Base-by-base conservation (phyloP, 2,329 filamentous ascomycete genomes). In the Teratosphaeria zuluensis region DNA sequence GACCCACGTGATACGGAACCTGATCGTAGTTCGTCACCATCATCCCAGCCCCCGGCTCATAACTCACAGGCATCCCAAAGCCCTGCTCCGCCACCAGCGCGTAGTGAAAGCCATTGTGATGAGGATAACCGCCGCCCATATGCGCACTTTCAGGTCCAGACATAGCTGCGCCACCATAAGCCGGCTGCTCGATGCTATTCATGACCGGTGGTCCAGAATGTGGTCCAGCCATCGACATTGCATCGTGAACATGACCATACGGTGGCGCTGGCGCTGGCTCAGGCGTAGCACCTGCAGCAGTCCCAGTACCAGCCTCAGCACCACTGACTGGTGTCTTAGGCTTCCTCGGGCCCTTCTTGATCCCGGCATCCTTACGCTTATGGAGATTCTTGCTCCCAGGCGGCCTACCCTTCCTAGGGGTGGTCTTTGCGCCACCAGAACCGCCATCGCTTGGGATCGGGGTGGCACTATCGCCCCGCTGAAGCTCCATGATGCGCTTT, bases 341-440 rank as follows among this genome's bases (percentile, higher is more conserved):
- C 59, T 69, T 69, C 14, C 77, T 68, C 4, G 77, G 77, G 2
- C 77, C 77, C 59, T 80, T 80, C 61, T 78, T 78, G 58, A 79
- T 72, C 2, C 77, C 77, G 33, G 74, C 77, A 61, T 79, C 78
- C 55, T 74, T 76, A 21, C 78, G 70, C 58, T 75, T 70, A 30
- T 73, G 72, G 31, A 73, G 65, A 53, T 79, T 79, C 66, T 78
- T 79, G 61, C 76, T 78, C 0, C 77, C 77, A 2, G 76, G 75
- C 32, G 72, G 72, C 31, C 72, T 62, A 31, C 73, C 73, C 61
- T 73, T 73, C 38, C 69, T 67, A 35, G 60, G 59, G 12, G 51
- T 42, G n/a, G 30, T 53, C 28, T 21, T 51, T 8, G 21, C 19
- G 9, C 8, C 19, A 5, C 53, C 55, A 21, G 48, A 57, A 16